Evolutionary conservation across 768 basidiomycete genomes (phyloP).

Genomic region (Pisolithus marmoratus): DNA sequence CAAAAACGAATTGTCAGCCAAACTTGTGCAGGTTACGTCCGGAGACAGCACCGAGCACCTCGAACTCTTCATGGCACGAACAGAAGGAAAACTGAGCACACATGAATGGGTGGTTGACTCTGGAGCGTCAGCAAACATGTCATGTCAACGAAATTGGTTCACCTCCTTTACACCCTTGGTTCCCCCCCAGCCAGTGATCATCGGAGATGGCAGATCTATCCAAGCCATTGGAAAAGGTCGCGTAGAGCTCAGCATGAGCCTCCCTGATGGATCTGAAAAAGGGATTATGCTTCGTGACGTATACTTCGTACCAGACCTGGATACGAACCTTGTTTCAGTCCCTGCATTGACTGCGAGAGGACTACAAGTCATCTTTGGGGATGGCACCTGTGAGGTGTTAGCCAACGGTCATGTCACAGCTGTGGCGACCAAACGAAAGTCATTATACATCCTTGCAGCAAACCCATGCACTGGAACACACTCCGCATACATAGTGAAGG

Average conservation of each 20-base stretch:
- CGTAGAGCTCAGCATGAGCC: not conserved
- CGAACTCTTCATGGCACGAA: conserved; percentile 1
- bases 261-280: not conserved
- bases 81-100: too few relatives aligned
- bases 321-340: conserved; percentile 16
- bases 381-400: not conserved
- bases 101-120: too few relatives aligned
- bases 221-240: not conserved
- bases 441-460: conserved; percentile 3
- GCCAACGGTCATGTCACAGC: not conserved
- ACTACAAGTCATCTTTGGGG: not conserved
- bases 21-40: not conserved
- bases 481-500: not conserved
- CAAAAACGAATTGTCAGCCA: not conserved
- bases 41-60: not conserved
- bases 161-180: not conserved
- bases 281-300: conserved; percentile 2
- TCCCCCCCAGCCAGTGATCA: not conserved
- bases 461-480: not conserved
- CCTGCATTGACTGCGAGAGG: conserved; percentile 2
- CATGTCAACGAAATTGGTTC: not conserved
- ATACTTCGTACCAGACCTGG: conserved; percentile 2
- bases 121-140: not conserved
- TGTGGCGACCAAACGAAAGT: not conserved
- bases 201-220: conserved; percentile 1